phyloP scores from a whole-genome alignment of 441 rosid genomes.

The Theobroma grandiflorum region DNA sequence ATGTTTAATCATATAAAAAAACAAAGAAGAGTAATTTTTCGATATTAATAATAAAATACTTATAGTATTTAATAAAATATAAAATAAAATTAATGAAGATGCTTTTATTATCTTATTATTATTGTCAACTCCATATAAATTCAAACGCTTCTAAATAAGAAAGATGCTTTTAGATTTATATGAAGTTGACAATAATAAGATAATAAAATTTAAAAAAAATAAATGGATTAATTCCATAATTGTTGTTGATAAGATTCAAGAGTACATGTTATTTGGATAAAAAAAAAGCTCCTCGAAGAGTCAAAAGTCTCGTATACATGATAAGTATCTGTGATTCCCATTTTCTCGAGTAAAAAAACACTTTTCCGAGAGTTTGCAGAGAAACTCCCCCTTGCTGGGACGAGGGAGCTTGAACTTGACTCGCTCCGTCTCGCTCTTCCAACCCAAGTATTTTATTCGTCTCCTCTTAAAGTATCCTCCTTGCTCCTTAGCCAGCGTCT shows the following conservation, averaged over 20 bases:
- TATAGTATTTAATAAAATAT: too few species aligned
- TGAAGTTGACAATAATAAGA: background rate
- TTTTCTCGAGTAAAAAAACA: constrained; percentile 1
- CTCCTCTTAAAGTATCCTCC: background rate
- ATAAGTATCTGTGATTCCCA: background rate
- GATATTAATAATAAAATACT: too few species aligned
- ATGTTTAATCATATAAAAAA: too few species aligned
- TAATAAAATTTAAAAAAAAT: background rate
- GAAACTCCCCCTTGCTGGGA: background rate
- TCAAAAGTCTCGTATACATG: background rate
- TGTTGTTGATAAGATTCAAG: background rate
- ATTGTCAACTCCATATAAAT: too few species aligned
- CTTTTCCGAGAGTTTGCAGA: constrained; percentile 10
- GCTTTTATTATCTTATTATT: too few species aligned
- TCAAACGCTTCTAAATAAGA: too few species aligned
- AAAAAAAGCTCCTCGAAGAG: background rate
- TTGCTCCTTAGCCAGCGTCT: background rate
- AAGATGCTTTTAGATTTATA: background rate
- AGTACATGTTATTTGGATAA: background rate
- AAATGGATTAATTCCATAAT: background rate
- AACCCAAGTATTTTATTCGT: background rate
- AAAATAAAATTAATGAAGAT: too few species aligned
- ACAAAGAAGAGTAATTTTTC: too few species aligned
- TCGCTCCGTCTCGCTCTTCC: background rate
- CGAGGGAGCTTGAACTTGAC: background rate